Conservation (phyloP, 2,329 filamentous ascomycete genomes). For the Aspergillus thermomutatus region DNA sequence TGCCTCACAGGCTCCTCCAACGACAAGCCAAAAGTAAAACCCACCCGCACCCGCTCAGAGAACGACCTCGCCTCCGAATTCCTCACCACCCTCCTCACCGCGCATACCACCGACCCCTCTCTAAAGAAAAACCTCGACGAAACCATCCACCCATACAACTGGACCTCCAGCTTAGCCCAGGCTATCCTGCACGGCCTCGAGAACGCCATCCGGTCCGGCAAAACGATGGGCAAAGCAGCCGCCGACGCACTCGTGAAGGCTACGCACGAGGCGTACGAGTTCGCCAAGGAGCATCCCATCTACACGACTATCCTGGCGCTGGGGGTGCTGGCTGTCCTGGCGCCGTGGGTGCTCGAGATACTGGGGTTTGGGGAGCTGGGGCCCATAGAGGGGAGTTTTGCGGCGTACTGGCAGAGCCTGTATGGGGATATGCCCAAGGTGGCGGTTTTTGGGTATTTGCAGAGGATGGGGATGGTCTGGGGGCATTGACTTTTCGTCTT, state of each 20-base stretch:
- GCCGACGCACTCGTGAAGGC: conserved; percentile 12
- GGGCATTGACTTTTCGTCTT: no score
- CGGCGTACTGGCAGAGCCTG: conserved; percentile 37
- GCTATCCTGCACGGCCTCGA: conserved; percentile 11
- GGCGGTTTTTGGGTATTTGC: conserved; percentile 43
- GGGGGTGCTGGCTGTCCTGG: conserved; percentile 20
- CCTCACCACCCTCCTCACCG: conserved; percentile 6
- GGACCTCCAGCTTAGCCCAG: conserved; percentile 13
- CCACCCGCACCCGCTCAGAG: background rate
- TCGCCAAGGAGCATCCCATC: conserved; percentile 21
- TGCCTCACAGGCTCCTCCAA: background rate
- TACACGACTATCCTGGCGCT: conserved; percentile 24
- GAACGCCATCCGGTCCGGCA: conserved; percentile 10
- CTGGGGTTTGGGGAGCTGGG: conserved; percentile 27
- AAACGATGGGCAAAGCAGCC: conserved; percentile 13
- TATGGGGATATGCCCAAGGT: conserved; percentile 42
- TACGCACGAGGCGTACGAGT: conserved; percentile 13
- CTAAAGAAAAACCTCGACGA: conserved; percentile 9
- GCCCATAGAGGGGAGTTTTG: conserved; percentile 32
- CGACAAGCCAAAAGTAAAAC: background rate
- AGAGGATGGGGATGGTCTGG: conserved; percentile 41
- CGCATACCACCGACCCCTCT: background rate
- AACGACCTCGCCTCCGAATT: conserved; percentile 4
- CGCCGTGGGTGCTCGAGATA: conserved; percentile 24
- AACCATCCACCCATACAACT: conserved; percentile 9